Base-by-base conservation (phyloP, 306 rosid genomes). In the Rosa rugosa region DNA sequence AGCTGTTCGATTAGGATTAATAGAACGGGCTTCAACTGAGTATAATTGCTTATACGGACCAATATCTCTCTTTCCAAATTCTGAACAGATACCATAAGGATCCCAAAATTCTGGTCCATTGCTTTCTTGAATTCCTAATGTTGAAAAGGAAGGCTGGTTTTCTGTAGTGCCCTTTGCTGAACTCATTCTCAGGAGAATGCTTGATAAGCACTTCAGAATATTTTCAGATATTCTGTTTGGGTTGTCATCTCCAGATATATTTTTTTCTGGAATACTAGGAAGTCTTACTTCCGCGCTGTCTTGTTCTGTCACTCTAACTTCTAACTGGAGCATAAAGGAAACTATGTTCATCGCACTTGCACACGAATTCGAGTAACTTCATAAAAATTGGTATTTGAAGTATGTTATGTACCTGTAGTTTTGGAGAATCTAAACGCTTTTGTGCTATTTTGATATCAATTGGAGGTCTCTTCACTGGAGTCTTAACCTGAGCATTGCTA, bases 201-300 rank as follows among this genome's bases (percentile, higher is more conserved):
- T 91, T 68, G 92, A 85, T 80, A 92, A 87, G 81, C 99, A 95
- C 87, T 88, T 92, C 8, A 95, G 69, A 79, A 90, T 90, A 78
- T 84, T 85, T 83, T 92, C 96, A n/a, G 98, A 90, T 69, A 91
- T 77, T 77, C 63, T 79, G 90, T 95, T 95, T 34, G 99, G 98
- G 66, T 72, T 77, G 31, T 95, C 91, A 79, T 87, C 94, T 60
- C 77, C 83, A 0, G 76, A 62, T 45, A 46, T 10, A 54, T 69
- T 88, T 62, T 83, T 72, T 5, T 80, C 83, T 11, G 81, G 84
- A 59, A 73, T 4, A 20, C 79, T 77, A 54, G 50, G 81, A 45
- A 69, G 76, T 85, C 84, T 78, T 42, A 53, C 75, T 82, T 87
- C 90, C 3, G 84, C 79, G 69, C 72, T 76, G 66, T 82, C 78